Percentiles rank a stretch among this genome's conserved stretches.
These are phyloP conservation scores for Zea mays DNA, from an alignment of 176 grass and related monocot species.

Conservation along the genomic window Zm-B73-REFERENCE-NAM-5.0 NC_050103.1:9902001-9902500, in stretches of 20 bases:
- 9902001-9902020: too few species aligned
- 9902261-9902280: neutral
- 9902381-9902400: slow-evolving; percentile 65
- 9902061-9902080: too few species aligned
- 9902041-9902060: too few species aligned
- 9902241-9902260: slow-evolving; percentile 25
- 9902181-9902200: too few species aligned
- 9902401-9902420: slow-evolving; percentile 86
- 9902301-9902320: too few species aligned
- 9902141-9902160: too few species aligned
- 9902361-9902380: slow-evolving; percentile 63
- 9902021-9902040: too few species aligned
- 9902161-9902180: too few species aligned
- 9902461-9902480: slow-evolving; percentile 80
- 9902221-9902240: slow-evolving; percentile 16
- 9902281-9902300: slow-evolving; percentile 23
- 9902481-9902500: slow-evolving; percentile 54
- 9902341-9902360: slow-evolving; percentile 54
- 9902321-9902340: neutral
- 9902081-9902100: too few species aligned
- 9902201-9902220: slow-evolving; percentile 44
- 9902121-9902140: too few species aligned
- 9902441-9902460: slow-evolving; percentile 94
- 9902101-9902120: too few species aligned
- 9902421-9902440: slow-evolving; percentile 72